phyloP scores from a whole-genome alignment of 208 protist genomes.

The Naegleria fowleri region DNA sequence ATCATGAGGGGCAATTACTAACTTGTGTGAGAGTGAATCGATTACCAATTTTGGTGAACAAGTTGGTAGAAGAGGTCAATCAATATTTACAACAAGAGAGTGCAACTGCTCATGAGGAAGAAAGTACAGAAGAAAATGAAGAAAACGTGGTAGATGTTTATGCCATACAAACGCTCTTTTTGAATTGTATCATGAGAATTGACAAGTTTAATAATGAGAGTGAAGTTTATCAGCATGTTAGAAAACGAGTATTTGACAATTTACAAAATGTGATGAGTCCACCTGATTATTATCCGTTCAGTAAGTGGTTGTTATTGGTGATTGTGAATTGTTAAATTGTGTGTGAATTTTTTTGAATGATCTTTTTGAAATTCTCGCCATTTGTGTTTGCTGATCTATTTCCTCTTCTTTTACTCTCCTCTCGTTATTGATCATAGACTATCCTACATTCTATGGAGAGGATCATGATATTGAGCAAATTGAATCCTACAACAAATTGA shows the following conservation, averaged over 20 bases:
- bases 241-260: not conserved
- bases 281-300: not conserved
- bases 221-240: not conserved
- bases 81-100: not conserved
- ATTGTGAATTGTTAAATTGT: not conserved
- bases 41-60: not conserved
- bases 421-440: not conserved
- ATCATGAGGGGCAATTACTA: not conserved
- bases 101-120: not conserved
- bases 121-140: not conserved
- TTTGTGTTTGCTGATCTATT: too few species aligned
- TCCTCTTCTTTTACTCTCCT: too few species aligned
- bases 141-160: not conserved
- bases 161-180: conserved; percentile 5
- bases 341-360: too few species aligned
- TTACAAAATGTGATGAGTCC: not conserved
- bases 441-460: not conserved
- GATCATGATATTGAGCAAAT: not conserved
- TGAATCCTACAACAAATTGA: conserved; percentile 7
- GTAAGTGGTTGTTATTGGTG: not conserved
- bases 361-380: too few species aligned
- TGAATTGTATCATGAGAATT: not conserved
- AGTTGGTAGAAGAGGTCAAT: not conserved
- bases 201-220: not conserved
- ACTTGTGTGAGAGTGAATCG: not conserved